Evolutionary conservation across 2,329 filamentous ascomycete genomes (phyloP).

Genomic region (Apiospora rasikravindrae): DNA sequence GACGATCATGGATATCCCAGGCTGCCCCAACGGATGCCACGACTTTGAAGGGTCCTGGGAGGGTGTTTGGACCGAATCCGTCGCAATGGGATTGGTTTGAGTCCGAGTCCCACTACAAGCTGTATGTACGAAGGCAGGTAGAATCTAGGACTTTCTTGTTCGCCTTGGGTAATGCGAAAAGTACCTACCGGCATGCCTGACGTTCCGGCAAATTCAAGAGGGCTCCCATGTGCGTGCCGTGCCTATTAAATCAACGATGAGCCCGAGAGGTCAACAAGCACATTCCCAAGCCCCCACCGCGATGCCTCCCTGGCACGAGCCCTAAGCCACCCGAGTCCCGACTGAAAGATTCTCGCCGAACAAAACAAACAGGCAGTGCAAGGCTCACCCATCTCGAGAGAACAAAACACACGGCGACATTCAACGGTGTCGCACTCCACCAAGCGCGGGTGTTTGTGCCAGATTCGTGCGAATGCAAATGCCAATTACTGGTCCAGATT

Average conservation of each 20-base stretch:
- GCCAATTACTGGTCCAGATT: neutral
- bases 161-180: neutral
- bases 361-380: slow-evolving; percentile 1
- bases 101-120: neutral
- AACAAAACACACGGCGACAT: neutral
- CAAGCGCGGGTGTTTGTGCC: neutral
- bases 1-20: slow-evolving; percentile 4
- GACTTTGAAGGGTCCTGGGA: slow-evolving; percentile 8
- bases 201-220: neutral
- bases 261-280: neutral
- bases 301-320: slow-evolving; percentile 5
- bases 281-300: neutral
- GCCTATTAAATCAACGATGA: neutral
- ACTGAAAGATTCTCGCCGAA: slow-evolving; percentile 3
- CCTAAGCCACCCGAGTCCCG: slow-evolving; percentile 11
- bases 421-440: slow-evolving; percentile 2
- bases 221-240: neutral
- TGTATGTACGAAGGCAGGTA: neutral
- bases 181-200: neutral
- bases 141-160: neutral
- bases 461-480: neutral
- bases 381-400: neutral
- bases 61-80: neutral
- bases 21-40: slow-evolving; percentile 4
- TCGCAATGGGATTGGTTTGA: neutral